A percentile compares a stretch with the other conserved stretches of the same genome.
Conservation (phyloP, 1,139 yeast genomes). For the Suzukiozyma palmioleophila region DNA sequence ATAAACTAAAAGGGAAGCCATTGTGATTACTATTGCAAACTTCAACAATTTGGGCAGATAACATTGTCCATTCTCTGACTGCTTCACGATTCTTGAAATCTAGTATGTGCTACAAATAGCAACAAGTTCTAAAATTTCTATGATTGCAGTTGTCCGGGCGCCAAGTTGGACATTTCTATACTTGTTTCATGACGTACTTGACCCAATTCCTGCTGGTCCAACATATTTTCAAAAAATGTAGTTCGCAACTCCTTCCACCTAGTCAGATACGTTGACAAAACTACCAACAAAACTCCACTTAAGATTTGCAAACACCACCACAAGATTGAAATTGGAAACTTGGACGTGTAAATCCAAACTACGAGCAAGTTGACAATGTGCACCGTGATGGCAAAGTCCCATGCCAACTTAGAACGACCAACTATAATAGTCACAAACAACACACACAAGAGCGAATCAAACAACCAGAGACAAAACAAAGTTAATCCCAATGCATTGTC, state of each 20-base stretch:
- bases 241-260: conserved; percentile 86
- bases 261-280: conserved; percentile 80
- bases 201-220: conserved; percentile 49
- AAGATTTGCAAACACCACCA: conserved; percentile 85
- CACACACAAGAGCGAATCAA: conserved; percentile 74
- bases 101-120: not conserved
- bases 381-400: conserved; percentile 91
- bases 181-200: conserved; percentile 15
- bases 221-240: conserved; percentile 80
- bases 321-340: conserved; percentile 62
- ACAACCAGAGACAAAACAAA: conserved; percentile 68
- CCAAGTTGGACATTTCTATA: conserved; percentile 6
- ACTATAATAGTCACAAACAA: conserved; percentile 81
- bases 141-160: not conserved
- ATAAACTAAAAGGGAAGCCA: not conserved
- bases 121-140: not conserved
- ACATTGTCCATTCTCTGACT: not conserved
- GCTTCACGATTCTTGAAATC: not conserved
- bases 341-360: conserved; percentile 61
- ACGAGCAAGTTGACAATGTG: conserved; percentile 75
- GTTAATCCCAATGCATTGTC: conserved; percentile 81
- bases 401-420: conserved; percentile 87
- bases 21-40: not conserved
- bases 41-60: not conserved
- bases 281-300: conserved; percentile 65